phyloP scores from a whole-genome alignment of 2,329 filamentous ascomycete genomes.

The Trichoderma sp. region DNA sequence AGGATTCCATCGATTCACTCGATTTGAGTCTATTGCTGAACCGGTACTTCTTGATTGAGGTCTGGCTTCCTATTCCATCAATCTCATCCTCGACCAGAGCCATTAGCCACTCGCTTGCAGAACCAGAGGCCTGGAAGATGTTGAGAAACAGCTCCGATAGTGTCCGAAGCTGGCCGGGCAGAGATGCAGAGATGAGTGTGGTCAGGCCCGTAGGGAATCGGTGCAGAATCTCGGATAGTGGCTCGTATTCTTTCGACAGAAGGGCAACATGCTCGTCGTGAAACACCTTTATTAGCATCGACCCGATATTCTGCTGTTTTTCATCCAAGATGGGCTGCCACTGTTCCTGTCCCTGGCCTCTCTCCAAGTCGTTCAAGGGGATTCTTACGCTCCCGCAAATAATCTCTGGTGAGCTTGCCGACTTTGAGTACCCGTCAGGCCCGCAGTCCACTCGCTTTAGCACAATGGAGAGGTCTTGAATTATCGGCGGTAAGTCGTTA shows the following conservation, averaged over 20 bases:
- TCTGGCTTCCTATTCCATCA: slow-evolving; percentile 83
- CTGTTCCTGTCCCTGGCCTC: slow-evolving; percentile 75
- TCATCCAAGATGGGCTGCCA: slow-evolving; percentile 84
- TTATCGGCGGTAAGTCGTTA: slow-evolving; percentile 64
- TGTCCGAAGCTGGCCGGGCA: slow-evolving; percentile 75
- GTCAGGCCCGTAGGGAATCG: slow-evolving; percentile 82
- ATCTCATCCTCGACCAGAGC: slow-evolving; percentile 95
- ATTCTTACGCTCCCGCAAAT: slow-evolving; percentile 76
- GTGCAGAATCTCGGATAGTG: slow-evolving; percentile 79
- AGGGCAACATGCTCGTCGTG: slow-evolving; percentile 90
- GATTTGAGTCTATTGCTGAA: slow-evolving; percentile 71
- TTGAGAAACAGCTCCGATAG: slow-evolving; percentile 85
- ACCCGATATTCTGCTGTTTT: slow-evolving; percentile 72
- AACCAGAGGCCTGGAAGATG: slow-evolving; percentile 90
- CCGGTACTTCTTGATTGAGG: slow-evolving; percentile 68
- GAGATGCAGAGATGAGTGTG: slow-evolving; percentile 74
- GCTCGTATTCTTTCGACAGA: slow-evolving; percentile 79
- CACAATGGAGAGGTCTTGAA: slow-evolving; percentile 68
- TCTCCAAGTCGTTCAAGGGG: slow-evolving; percentile 72
- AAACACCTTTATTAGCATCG: slow-evolving; percentile 78
- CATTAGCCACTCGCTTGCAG: slow-evolving; percentile 85
- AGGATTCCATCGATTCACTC: slow-evolving; percentile 57
- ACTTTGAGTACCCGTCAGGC: slow-evolving; percentile 41
- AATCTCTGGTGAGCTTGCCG: slow-evolving; percentile 48
- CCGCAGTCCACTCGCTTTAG: slow-evolving; percentile 64